Base-by-base conservation (phyloP, 768 basidiomycete genomes). In the Pleurotus salmoneostramineus region DNA sequence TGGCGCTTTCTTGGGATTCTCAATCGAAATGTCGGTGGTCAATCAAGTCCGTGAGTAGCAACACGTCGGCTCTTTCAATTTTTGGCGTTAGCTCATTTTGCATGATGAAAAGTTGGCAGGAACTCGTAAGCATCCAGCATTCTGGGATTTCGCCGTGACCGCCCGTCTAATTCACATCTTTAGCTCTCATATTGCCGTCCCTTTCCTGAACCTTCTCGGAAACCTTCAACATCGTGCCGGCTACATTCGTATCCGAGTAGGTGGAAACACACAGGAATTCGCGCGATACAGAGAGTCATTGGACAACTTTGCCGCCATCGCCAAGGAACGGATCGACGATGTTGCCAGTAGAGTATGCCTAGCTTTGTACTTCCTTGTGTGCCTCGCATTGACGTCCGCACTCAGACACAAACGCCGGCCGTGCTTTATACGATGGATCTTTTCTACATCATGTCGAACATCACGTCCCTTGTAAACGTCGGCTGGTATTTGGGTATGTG, bases 181-280 rank as follows among this genome's bases (percentile, higher is more conserved):
- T 7, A 55, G 52, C 10, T 50, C 47, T 3, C 40, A 55, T 14
- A 55, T 55, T 31, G 52, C 52, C 21, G 63, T 64, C 4, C 64
- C 63, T 12, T 21, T 66, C 1, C 63, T 66, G 11, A 66, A 66
- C 45, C 48, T 66, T 3, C 10, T 64, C 45, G 54, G 63, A 4
- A 66, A 82, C 57, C 74, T 87, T n/a, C 73, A 70, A 36, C 72
- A 76, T 55, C 75, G 85, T 33, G 78, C 77, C 2, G 83, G 83
- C 4, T 64, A 66, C 7, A 79, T 83, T 10, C 70, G 77, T 10
- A 63, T 84, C 14, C 76, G 85, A 32, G 66, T 84, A 10, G 84
- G 84, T 5, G 84, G 84, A 14, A 87, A 86, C 64, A 79, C 80
- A 0, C 85, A 86, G 63, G 85, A 86, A 58, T 72, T 65, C 5